Conservation (phyloP, 2,329 filamentous ascomycete species). For the Zymoseptoria crescenta region DNA sequence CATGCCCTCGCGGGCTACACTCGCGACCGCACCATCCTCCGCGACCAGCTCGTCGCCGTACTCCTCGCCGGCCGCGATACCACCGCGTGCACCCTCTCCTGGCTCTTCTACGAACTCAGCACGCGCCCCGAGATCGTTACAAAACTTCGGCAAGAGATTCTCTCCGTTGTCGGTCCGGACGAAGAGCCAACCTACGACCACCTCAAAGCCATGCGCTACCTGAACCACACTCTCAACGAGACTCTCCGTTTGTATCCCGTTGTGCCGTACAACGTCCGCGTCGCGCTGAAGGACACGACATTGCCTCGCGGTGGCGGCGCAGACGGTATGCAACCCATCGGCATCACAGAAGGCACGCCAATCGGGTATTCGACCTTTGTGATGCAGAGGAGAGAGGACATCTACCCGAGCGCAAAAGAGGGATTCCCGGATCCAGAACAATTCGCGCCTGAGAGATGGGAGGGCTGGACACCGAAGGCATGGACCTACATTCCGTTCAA, state of each 20-base stretch:
- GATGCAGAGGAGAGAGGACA: slow-evolving; percentile 43
- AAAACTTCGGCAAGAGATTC: slow-evolving; percentile 67
- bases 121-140: slow-evolving; percentile 58
- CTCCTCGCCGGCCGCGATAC: slow-evolving; percentile 83
- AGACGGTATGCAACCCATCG: slow-evolving; percentile 39
- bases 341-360: slow-evolving; percentile 35
- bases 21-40: slow-evolving; percentile 57
- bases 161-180: slow-evolving; percentile 55
- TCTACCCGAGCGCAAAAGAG: slow-evolving; percentile 37
- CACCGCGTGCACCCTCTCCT: slow-evolving; percentile 72
- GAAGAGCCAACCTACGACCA: slow-evolving; percentile 62
- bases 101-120: slow-evolving; percentile 74
- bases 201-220: slow-evolving; percentile 81
- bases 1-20: slow-evolving; percentile 79
- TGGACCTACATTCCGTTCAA: slow-evolving; percentile 46
- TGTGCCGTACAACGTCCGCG: slow-evolving; percentile 44
- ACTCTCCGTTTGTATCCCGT: slow-evolving; percentile 43
- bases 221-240: slow-evolving; percentile 42
- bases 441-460: slow-evolving; percentile 46
- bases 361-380: slow-evolving; percentile 41
- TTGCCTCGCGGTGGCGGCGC: slow-evolving; percentile 43
- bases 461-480: slow-evolving; percentile 41
- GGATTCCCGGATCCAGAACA: slow-evolving; percentile 33
- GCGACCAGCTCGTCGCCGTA: slow-evolving; percentile 76
- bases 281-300: slow-evolving; percentile 41